A percentile compares a stretch with the other conserved stretches of the same genome.
These are phyloP conservation scores for Microthlaspi erraticum DNA, from an alignment of 345 rosid species.

Conservation along the genomic window DNA sequence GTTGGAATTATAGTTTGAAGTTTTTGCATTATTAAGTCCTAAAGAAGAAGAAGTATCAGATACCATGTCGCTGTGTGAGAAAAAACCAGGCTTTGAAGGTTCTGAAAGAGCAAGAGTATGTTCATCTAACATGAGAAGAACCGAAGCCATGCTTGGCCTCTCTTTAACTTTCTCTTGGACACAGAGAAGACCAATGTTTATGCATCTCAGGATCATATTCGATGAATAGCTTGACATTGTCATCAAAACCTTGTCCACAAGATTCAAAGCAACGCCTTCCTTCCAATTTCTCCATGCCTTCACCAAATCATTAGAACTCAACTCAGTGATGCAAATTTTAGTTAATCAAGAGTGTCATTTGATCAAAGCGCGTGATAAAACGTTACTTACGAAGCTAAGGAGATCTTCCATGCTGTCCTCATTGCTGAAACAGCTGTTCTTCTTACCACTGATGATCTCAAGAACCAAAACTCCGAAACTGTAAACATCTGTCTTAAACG, in stretches of 20 bases:
- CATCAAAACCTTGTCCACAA: constrained; percentile 48
- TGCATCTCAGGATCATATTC: constrained; percentile 54
- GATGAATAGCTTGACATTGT: constrained; percentile 40
- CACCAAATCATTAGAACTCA: constrained; percentile 25
- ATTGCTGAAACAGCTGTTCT: constrained; percentile 25
- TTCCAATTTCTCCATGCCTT: constrained; percentile 70
- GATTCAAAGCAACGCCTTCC: constrained; percentile 47
- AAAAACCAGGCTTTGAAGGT: constrained; percentile 59
- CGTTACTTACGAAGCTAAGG: constrained; percentile 50
- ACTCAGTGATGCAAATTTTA: neutral
- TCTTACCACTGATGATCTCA: constrained; percentile 62
- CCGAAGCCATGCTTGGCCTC: constrained; percentile 61
- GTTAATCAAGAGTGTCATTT: neutral
- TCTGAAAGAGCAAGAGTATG: constrained; percentile 44
- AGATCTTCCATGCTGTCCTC: constrained; percentile 45
- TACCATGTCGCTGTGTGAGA: constrained; percentile 6
- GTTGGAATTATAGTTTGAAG: constrained; percentile 40
- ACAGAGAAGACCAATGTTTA: constrained; percentile 70
- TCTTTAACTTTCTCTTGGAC: constrained; percentile 60
- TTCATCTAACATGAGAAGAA: constrained; percentile 52
- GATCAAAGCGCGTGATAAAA: neutral
- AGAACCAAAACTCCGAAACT: constrained; percentile 66
- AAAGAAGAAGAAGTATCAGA: constrained; percentile 38
- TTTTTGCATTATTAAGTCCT: constrained; percentile 29
- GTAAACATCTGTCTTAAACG: constrained; percentile 59